A percentile compares a stretch with the other conserved stretches of the same genome.
Evolutionary conservation across 176 grass and related monocot genomes (phyloP).

Genomic region (Carex pumila): DNA sequence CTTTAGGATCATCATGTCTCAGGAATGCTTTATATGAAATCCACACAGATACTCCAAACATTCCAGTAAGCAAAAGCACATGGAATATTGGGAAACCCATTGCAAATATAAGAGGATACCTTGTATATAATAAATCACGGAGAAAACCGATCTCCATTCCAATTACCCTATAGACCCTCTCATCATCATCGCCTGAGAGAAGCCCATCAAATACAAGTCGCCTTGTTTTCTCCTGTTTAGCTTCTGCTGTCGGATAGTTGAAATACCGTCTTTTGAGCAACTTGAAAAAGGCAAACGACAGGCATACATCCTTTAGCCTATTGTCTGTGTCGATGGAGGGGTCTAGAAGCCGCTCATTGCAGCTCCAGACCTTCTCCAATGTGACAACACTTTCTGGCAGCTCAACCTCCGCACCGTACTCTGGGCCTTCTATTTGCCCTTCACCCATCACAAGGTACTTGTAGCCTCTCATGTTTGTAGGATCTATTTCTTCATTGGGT

Average conservation of each 20-base stretch:
- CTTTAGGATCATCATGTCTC: neutral
- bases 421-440: neutral
- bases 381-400: neutral
- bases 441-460: slow-evolving; percentile 39
- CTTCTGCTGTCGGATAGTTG: neutral
- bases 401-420: neutral
- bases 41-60: slow-evolving; percentile 21
- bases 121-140: slow-evolving; percentile 32
- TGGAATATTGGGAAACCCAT: slow-evolving; percentile 26
- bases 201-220: slow-evolving; percentile 24
- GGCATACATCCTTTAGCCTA: slow-evolving; percentile 28
- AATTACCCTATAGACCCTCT: slow-evolving; percentile 27
- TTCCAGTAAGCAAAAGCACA: neutral
- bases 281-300: slow-evolving; percentile 56
- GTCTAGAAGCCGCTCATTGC: neutral
- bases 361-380: slow-evolving; percentile 5
- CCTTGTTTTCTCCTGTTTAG: neutral
- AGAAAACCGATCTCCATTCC: slow-evolving; percentile 29
- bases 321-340: neutral
- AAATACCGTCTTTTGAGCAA: slow-evolving; percentile 28
- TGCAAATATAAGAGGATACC: slow-evolving; percentile 37
- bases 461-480: neutral
- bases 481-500: neutral
- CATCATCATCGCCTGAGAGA: neutral
- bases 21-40: slow-evolving; percentile 2